Evolutionary conservation across 129 eudicot species (phyloP).

Genomic region (Rutidosis leptorrhynchoides): DNA sequence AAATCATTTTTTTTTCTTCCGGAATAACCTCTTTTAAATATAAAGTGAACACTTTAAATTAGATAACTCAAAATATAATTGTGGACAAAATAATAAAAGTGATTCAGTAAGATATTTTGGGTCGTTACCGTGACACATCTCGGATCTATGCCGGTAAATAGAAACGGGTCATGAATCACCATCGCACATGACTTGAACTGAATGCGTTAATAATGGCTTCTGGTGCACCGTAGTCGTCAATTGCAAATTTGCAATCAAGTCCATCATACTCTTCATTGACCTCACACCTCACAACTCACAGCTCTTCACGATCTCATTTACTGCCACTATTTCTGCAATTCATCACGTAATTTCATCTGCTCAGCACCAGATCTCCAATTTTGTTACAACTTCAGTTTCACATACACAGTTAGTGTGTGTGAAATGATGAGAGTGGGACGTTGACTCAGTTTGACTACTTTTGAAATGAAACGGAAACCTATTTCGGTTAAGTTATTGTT

Average conservation of each 20-base stretch:
- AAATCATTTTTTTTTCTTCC: too few relatives aligned
- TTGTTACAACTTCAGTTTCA: conserved; percentile 4
- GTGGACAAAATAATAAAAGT: too few relatives aligned
- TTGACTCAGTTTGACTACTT: conserved; percentile 23
- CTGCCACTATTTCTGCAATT: conserved; percentile 14
- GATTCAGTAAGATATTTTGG: too few relatives aligned
- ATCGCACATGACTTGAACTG: conserved; percentile 1
- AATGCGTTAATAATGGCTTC: conserved; percentile 32
- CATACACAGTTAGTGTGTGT: conserved; percentile 11
- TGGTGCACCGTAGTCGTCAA: background rate
- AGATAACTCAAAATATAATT: too few relatives aligned
- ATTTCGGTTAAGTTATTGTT: conserved; percentile 42
- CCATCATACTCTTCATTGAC: conserved; percentile 24
- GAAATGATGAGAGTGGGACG: conserved; percentile 22
- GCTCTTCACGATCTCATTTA: conserved; percentile 23
- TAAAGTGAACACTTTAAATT: too few relatives aligned
- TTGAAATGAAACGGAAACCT: conserved; percentile 59
- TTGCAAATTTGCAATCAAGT: conserved; percentile 17
- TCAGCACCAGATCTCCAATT: background rate
- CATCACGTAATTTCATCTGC: conserved; percentile 5
- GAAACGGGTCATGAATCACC: conserved; percentile 28
- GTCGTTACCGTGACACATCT: background rate
- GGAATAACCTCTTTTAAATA: too few relatives aligned
- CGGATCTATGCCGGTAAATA: conserved; percentile 21
- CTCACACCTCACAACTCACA: conserved; percentile 27